Conservation (phyloP, 2,329 filamentous ascomycete genomes). For the Cercospora sp. region DNA sequence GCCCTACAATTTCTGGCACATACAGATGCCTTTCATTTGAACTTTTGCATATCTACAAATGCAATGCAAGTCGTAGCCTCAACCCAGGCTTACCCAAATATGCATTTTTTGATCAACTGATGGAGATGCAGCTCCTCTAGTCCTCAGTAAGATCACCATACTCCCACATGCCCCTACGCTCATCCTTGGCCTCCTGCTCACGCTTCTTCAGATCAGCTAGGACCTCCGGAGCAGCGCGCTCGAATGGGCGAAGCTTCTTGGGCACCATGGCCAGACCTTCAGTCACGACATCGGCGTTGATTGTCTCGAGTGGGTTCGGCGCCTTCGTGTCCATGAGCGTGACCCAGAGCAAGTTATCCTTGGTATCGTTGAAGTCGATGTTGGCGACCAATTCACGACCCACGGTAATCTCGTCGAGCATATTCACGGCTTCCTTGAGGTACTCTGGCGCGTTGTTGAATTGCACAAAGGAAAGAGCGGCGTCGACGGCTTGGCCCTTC, state of each 20-base stretch:
- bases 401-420: conserved; percentile 73
- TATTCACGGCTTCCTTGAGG: conserved; percentile 73
- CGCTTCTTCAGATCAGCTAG: conserved; percentile 71
- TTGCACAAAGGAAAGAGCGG: conserved; percentile 83
- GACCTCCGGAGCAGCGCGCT: conserved; percentile 72
- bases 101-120: neutral
- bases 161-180: conserved; percentile 91
- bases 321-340: conserved; percentile 80
- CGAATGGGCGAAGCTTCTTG: conserved; percentile 88
- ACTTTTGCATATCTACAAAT: conserved; percentile 3
- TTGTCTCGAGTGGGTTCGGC: conserved; percentile 67
- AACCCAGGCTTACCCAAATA: neutral
- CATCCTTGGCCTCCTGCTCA: conserved; percentile 76
- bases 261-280: conserved; percentile 90
- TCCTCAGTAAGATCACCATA: conserved; percentile 96
- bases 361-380: conserved; percentile 77
- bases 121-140: conserved; percentile 21
- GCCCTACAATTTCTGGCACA: neutral
- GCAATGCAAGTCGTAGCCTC: conserved; percentile 1
- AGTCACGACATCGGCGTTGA: conserved; percentile 84
- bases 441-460: conserved; percentile 82
- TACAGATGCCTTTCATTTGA: neutral
- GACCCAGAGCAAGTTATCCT: conserved; percentile 75
- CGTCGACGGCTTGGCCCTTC: conserved; percentile 83
- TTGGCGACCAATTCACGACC: conserved; percentile 77